Percentiles rank a stretch among this genome's conserved stretches.
Evolutionary conservation across 73 alveolate genomes (phyloP).

Genomic region (Paramecium pentaurelia): DNA sequence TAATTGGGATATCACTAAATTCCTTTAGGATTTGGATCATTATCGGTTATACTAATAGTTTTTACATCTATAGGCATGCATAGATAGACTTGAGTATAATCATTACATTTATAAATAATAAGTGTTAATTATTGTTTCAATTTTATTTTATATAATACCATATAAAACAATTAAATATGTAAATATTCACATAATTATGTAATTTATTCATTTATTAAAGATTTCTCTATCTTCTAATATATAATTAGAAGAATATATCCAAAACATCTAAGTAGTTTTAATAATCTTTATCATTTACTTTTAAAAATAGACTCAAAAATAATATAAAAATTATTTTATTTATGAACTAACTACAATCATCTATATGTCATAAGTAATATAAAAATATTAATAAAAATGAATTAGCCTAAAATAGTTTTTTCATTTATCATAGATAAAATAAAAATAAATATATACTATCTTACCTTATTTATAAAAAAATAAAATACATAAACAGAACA

Average conservation of each 20-base stretch:
- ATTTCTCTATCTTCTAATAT: neutral
- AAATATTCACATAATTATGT: neutral
- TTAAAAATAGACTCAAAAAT: neutral
- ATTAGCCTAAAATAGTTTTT: neutral
- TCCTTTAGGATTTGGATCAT: neutral
- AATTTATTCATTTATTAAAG: neutral
- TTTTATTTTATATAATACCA: neutral
- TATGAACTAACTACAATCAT: neutral
- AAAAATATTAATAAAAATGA: neutral
- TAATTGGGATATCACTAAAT: neutral
- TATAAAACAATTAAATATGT: neutral
- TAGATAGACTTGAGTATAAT: neutral
- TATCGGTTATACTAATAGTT: neutral
- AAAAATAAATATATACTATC: too few relatives aligned
- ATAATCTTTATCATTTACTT: neutral
- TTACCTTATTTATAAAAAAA: too few relatives aligned
- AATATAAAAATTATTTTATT: neutral
- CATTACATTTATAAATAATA: neutral
- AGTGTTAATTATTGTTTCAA: neutral
- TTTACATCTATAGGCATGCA: slow-evolving; percentile 9
- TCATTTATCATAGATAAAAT: neutral
- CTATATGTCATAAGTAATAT: neutral
- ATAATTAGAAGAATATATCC: neutral
- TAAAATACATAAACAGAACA: too few relatives aligned
- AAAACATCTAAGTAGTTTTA: neutral